These are phyloP conservation scores for Coemansia sp. DNA, from an alignment of 192 early-diverging fungal species.

Conservation along the genomic window DNA sequence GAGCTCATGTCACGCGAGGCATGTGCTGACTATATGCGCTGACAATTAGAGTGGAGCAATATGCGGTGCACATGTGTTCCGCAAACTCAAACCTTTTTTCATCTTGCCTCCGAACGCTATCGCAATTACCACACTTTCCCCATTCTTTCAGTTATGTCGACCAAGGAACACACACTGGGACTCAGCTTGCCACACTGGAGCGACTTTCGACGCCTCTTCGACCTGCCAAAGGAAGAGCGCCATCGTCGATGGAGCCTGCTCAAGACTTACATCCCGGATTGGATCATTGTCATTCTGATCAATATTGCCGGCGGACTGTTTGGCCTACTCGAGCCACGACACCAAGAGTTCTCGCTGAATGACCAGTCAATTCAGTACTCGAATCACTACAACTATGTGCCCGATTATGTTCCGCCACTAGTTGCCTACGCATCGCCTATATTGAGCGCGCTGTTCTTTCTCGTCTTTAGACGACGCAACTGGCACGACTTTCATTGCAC, in stretches of 20 bases:
- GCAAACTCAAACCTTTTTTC: neutral
- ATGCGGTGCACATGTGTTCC: neutral
- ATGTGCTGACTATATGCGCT: neutral
- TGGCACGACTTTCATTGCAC: slow-evolving; percentile 54
- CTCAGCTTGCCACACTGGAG: slow-evolving; percentile 23
- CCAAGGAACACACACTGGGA: slow-evolving; percentile 1
- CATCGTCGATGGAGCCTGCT: slow-evolving; percentile 32
- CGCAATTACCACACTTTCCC: too few species aligned
- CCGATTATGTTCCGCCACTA: slow-evolving; percentile 44
- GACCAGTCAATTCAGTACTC: slow-evolving; percentile 67
- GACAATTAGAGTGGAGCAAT: neutral
- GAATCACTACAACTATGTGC: slow-evolving; percentile 43
- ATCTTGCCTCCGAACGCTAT: neutral
- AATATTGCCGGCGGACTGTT: slow-evolving; percentile 59
- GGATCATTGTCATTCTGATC: slow-evolving; percentile 60
- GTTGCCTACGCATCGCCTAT: slow-evolving; percentile 42
- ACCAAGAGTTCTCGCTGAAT: slow-evolving; percentile 67
- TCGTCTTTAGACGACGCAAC: slow-evolving; percentile 45
- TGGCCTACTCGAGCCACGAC: slow-evolving; percentile 59
- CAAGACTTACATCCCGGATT: slow-evolving; percentile 50
- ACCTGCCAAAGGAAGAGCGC: slow-evolving; percentile 15
- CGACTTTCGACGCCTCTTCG: slow-evolving; percentile 22
- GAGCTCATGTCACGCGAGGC: neutral
- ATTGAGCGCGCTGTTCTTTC: slow-evolving; percentile 29
- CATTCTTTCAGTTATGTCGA: neutral